These are phyloP conservation scores for Colletotrichum plurivorum DNA, from an alignment of 2,329 filamentous ascomycete species.

Conservation along the genomic window DNA sequence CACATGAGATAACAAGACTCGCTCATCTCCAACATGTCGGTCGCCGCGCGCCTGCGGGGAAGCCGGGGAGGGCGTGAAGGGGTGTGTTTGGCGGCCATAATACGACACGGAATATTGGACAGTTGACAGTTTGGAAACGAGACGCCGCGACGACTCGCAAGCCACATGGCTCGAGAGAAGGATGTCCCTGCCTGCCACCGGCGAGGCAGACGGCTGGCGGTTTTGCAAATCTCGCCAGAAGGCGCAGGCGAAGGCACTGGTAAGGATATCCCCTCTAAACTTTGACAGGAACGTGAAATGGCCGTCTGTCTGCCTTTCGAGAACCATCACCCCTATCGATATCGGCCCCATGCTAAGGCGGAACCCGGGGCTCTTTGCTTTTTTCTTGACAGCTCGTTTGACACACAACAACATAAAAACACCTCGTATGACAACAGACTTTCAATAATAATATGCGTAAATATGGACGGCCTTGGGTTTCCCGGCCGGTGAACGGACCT, in stretches of 20 bases:
- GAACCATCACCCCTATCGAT: slow-evolving; percentile 10
- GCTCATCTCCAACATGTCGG: slow-evolving; percentile 18
- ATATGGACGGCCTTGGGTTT: no score
- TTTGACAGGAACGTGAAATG: slow-evolving; percentile 22
- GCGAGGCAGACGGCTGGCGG: slow-evolving; percentile 13
- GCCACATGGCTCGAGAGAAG: slow-evolving; percentile 33
- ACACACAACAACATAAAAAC: slow-evolving; percentile 5
- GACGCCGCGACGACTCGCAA: slow-evolving; percentile 32
- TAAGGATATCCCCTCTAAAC: slow-evolving; percentile 9
- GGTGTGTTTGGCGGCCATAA: background rate
- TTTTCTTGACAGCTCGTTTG: slow-evolving; percentile 22
- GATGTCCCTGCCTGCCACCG: slow-evolving; percentile 18
- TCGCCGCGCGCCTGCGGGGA: slow-evolving; percentile 23
- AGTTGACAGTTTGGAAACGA: background rate
- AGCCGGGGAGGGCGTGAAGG: background rate
- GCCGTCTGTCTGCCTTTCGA: background rate
- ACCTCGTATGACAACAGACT: background rate
- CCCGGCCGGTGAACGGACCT: slow-evolving; percentile 15
- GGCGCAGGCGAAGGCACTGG: slow-evolving; percentile 1
- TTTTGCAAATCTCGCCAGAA: slow-evolving; percentile 13
- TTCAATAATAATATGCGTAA: background rate
- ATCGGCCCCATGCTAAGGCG: slow-evolving; percentile 13
- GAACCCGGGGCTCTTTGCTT: slow-evolving; percentile 28
- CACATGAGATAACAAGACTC: background rate
- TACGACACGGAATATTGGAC: slow-evolving; percentile 8